phyloP scores from a whole-genome alignment of 176 grass and related monocot species.

The Guadua angustifolia region DNA sequence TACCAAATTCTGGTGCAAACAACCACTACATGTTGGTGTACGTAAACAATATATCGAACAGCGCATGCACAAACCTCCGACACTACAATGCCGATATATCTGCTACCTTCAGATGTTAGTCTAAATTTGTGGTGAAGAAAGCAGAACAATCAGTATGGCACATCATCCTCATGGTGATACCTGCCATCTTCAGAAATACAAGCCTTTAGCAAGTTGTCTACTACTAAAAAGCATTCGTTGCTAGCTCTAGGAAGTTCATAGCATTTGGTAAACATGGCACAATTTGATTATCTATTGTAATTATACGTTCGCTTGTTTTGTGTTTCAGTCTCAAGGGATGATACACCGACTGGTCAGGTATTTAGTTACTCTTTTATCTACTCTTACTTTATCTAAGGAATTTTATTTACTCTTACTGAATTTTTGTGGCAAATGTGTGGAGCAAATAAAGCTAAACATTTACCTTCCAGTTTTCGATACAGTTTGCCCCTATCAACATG shows the following conservation, averaged over 20 bases:
- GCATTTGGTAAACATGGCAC: neutral
- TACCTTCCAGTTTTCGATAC: neutral
- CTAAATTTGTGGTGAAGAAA: neutral
- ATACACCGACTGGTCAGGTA: slow-evolving; percentile 55
- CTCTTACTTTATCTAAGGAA: neutral
- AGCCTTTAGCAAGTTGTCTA: neutral
- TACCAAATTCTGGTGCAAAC: too few species aligned
- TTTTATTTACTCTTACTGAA: neutral
- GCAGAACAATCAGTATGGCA: neutral
- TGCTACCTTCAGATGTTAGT: slow-evolving; percentile 58
- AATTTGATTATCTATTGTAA: slow-evolving; percentile 15
- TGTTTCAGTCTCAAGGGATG: slow-evolving; percentile 57
- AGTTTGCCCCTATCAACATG: slow-evolving; percentile 47
- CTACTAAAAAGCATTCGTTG: neutral
- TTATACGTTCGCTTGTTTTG: neutral
- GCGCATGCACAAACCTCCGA: neutral
- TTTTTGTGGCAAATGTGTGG: neutral
- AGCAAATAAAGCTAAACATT: neutral
- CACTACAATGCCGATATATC: slow-evolving; percentile 62
- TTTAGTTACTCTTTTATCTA: neutral
- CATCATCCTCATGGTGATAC: too few species aligned
- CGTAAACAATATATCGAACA: slow-evolving; percentile 47
- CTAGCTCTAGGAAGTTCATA: neutral
- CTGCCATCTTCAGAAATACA: neutral
- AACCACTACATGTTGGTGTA: slow-evolving; percentile 78